Evolutionary conservation across 306 rosid species (phyloP).

Genomic region (Vachellia collinsii): DNA sequence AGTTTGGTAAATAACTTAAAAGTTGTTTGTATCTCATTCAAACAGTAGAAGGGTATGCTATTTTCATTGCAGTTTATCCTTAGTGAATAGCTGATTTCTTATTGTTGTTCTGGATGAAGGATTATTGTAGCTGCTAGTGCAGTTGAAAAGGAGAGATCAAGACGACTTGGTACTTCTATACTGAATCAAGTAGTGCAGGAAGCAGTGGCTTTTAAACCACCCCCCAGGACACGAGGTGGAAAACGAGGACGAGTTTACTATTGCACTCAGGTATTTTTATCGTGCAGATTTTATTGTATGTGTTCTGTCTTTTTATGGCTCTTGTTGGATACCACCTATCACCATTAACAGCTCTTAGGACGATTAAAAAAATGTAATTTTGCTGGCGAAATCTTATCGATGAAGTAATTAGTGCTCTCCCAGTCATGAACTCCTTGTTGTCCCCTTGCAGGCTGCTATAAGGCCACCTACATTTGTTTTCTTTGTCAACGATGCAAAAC

Average conservation of each 20-base stretch:
- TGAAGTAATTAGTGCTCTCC: slow-evolving; percentile 22
- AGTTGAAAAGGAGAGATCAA: slow-evolving; percentile 92
- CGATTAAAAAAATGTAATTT: slow-evolving; percentile 6
- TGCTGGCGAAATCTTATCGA: background rate
- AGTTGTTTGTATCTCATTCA: slow-evolving; percentile 27
- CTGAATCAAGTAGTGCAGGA: slow-evolving; percentile 90
- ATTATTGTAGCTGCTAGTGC: slow-evolving; percentile 81
- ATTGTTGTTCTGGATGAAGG: slow-evolving; percentile 55
- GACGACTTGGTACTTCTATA: slow-evolving; percentile 85
- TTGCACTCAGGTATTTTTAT: slow-evolving; percentile 77
- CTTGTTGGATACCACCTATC: slow-evolving; percentile 7
- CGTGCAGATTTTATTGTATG: slow-evolving; percentile 11
- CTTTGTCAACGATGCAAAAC: slow-evolving; percentile 93
- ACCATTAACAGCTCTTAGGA: background rate
- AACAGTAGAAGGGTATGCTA: slow-evolving; percentile 20
- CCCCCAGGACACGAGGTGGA: slow-evolving; percentile 92
- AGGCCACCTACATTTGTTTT: slow-evolving; percentile 96
- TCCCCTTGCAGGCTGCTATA: slow-evolving; percentile 84
- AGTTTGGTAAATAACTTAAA: background rate
- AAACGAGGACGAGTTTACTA: slow-evolving; percentile 94
- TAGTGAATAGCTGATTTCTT: slow-evolving; percentile 34
- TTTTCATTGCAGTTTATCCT: slow-evolving; percentile 27
- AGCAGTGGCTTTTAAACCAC: slow-evolving; percentile 90
- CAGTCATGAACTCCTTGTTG: slow-evolving; percentile 18
- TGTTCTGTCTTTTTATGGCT: slow-evolving; percentile 16